phyloP scores from a whole-genome alignment of 2,329 filamentous ascomycete genomes.

The Diaporthe citriasiana region DNA sequence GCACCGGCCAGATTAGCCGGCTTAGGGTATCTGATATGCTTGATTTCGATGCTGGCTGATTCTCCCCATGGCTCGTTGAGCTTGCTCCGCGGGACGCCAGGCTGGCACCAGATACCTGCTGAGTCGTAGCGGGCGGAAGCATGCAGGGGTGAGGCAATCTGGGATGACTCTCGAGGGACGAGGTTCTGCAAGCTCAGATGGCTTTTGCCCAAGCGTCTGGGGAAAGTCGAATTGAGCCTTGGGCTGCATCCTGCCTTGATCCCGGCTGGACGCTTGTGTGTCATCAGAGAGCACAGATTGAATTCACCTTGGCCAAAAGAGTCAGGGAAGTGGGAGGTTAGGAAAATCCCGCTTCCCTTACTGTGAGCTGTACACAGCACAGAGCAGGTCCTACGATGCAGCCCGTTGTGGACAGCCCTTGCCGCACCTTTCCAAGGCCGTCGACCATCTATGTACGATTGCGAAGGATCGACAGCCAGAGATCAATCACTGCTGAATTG shows the following conservation, averaged over 20 bases:
- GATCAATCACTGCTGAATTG: background rate
- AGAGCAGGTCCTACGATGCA: background rate
- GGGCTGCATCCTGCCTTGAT: constrained; percentile 33
- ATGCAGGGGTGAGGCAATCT: constrained; percentile 11
- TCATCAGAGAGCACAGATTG: constrained; percentile 17
- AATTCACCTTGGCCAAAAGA: constrained; percentile 31
- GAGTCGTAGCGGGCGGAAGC: background rate
- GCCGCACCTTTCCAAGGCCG: background rate
- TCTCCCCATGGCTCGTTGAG: background rate
- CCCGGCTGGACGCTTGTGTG: constrained; percentile 10
- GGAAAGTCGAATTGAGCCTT: constrained; percentile 35
- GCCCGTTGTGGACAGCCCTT: constrained; percentile 1
- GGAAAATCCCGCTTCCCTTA: constrained; percentile 3
- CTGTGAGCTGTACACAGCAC: background rate
- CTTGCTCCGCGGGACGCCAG: background rate
- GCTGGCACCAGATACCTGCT: constrained; percentile 16
- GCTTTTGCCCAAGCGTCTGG: constrained; percentile 28
- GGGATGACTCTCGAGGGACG: background rate
- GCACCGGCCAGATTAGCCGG: constrained; percentile 14
- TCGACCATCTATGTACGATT: background rate
- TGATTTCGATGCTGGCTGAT: constrained; percentile 1
- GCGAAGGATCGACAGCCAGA: background rate
- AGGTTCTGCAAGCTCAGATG: background rate
- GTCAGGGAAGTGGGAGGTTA: constrained; percentile 9
- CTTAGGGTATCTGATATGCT: constrained; percentile 11